A percentile compares a stretch with the other conserved stretches of the same genome.
These are phyloP conservation scores for Aspergillus quadricinctus DNA, from an alignment of 2,329 filamentous ascomycete genomes.

Conservation along the genomic window DNA sequence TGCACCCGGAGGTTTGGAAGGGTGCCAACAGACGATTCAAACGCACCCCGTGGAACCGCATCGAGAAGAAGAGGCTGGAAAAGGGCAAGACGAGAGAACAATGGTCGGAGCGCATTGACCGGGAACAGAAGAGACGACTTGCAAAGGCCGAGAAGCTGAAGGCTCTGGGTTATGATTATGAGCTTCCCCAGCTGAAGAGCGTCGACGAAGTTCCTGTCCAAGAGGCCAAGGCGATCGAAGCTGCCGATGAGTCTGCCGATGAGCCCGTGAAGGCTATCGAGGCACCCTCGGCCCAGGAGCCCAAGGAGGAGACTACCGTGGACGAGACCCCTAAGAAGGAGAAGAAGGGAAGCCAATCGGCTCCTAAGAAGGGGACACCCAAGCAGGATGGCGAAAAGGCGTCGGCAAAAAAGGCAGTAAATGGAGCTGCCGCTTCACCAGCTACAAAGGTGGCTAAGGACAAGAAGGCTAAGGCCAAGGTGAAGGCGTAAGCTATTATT, in stretches of 20 bases:
- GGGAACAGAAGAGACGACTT: slow-evolving; percentile 66
- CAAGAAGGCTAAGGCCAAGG: slow-evolving; percentile 24
- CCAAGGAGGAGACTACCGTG: slow-evolving; percentile 16
- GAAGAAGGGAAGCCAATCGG: slow-evolving; percentile 24
- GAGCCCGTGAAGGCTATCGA: slow-evolving; percentile 27
- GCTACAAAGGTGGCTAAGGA: slow-evolving; percentile 26
- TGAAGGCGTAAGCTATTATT: slow-evolving; percentile 18
- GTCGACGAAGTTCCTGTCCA: slow-evolving; percentile 51
- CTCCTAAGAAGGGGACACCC: slow-evolving; percentile 18
- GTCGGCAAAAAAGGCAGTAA: neutral
- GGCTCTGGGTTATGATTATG: slow-evolving; percentile 78
- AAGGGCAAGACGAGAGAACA: slow-evolving; percentile 66
- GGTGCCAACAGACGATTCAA: slow-evolving; percentile 89
- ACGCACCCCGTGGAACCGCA: slow-evolving; percentile 78
- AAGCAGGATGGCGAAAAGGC: slow-evolving; percentile 14
- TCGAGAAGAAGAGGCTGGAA: slow-evolving; percentile 71
- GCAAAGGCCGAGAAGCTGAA: slow-evolving; percentile 71
- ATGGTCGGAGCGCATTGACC: slow-evolving; percentile 73
- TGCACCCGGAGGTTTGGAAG: slow-evolving; percentile 81
- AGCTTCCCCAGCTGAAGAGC: slow-evolving; percentile 66
- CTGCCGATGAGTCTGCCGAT: slow-evolving; percentile 21
- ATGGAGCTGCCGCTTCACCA: slow-evolving; percentile 14
- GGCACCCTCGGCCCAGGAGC: slow-evolving; percentile 21
- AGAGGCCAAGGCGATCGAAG: slow-evolving; percentile 30
- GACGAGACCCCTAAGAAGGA: slow-evolving; percentile 32